Base-by-base conservation (phyloP, 2,329 filamentous ascomycete genomes). In the Fonsecaea erecta region DNA sequence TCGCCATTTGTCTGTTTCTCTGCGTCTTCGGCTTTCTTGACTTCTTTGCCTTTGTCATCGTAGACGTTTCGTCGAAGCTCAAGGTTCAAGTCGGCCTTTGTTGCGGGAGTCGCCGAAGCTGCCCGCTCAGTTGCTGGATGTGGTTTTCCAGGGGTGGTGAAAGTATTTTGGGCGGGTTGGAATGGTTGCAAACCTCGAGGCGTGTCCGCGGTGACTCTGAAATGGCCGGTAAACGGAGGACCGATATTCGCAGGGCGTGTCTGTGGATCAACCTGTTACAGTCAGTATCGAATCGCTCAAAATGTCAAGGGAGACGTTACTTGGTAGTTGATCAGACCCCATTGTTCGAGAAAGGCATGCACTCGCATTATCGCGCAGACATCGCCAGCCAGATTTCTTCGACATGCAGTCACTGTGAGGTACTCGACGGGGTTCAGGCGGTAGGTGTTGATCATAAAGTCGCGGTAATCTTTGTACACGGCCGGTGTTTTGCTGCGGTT, bases 401-500 rank as follows among this genome's bases (percentile, higher is more conserved):
- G 86, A 77, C 95, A 99, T 57, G 95, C 95, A 11, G 95, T 99
- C 61, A 99, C 94, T 4, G 95, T 99, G 62, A 99, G 84, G 75
- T 99, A 99, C 78, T 99, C 95, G 60, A 93, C 86, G 4, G 95
- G 95, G 76, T 98, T 99, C 63, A 99, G 82, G 40, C 95, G 90
- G 79, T 99, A 99, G 14, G 95, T 98, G 81, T 99, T 99, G 81
- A 99, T 93, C 95, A 99, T 99, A 76, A 99, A 99, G 76, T 99
- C 95, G 72, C 95, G 90, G 79, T 99, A 99, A 76, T 99, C 95
- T 80, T 98, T 98, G 83, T 99, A 99, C 24, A 98, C 92, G 55
- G 93, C 89, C 0, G 93, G 90, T 0, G 95, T 99, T 82, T 99
- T 99, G 87, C 95, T 98, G 74, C 95, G 90, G 80, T 99, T 99